Base-by-base conservation (phyloP, 306 rosid species). In the Datisca glomerata region DNA sequence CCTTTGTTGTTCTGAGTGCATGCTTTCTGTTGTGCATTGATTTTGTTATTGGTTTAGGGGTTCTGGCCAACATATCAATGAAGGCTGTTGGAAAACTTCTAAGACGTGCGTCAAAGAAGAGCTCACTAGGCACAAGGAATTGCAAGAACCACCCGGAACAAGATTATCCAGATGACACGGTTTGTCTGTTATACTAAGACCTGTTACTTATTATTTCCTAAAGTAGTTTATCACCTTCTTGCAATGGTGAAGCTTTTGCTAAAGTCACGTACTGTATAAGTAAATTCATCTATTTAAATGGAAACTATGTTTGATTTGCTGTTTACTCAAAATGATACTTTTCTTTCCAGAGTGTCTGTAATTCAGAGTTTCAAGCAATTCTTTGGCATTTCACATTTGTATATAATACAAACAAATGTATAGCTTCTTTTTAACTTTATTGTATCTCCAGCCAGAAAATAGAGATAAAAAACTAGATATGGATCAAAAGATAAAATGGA, bases 81-180 rank as follows among this genome's bases (percentile, higher is more conserved):
- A 64, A 61, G 19, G 69, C 64, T 33, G 80, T 73, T 10, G 55
- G 57, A 36, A 68, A 57, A 40, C 57, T 68, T 48, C 57, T 60
- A 11, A 48, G 57, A 28, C 61, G 33, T 34, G 51, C 66, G 27
- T 51, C 56, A 40, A 70, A 59, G 21, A 23, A 37, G 23, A 8
- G 36, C 29, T 47, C 57, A 4, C 23, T 27, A 3, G 73, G 67
- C 39, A 51, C 28, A 24, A 49, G 18, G 56, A 68, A 51, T 55
- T 27, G 9, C 18, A 40, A 49, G 13, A 45, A 51, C 27, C 33
- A 3, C 24, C 27, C 7, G 18, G 54, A 15, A 20, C 60, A 39
- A 38, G 32, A 45, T 46, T 67, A 67, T 49, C 44, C 28, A 45
- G 50, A 18, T 18, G 43, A 28, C 59, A 50, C 12, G 68, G 75